Evolutionary conservation across 257 asterid species (phyloP).

Genomic region (Nicotiana tomentosiformis): DNA sequence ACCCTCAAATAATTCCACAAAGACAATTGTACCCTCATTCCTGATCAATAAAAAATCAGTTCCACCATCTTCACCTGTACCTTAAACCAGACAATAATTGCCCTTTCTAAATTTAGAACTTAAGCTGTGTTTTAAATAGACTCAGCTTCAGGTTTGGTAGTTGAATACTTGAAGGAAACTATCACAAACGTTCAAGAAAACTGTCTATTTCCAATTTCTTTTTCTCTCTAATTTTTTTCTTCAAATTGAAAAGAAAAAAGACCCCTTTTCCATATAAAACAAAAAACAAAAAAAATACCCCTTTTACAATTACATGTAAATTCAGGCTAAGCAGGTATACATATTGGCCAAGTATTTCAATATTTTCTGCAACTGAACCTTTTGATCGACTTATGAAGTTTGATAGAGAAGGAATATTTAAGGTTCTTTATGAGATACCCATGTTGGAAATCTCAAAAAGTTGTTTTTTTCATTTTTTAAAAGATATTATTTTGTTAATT

Average conservation of each 20-base stretch:
- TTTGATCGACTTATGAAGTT: not conserved
- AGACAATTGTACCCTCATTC: not conserved
- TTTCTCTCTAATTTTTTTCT: not conserved
- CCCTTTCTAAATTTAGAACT: not conserved
- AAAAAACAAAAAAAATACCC: not conserved
- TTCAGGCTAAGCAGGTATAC: not conserved
- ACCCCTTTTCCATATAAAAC: not conserved
- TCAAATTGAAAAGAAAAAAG: not conserved
- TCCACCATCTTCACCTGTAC: not conserved
- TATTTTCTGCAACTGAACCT: not conserved
- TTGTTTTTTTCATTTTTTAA: not conserved
- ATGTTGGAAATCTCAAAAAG: not conserved
- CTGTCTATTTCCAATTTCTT: not conserved
- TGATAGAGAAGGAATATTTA: not conserved
- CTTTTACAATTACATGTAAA: not conserved
- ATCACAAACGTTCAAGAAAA: not conserved
- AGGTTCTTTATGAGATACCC: not conserved
- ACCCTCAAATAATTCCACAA: not conserved
- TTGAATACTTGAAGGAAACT: constrained; percentile 2
- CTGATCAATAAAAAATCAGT: not conserved
- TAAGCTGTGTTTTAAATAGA: not conserved
- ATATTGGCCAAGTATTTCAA: not conserved
- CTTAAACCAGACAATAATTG: not conserved
- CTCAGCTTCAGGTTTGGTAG: not conserved
- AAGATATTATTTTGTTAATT: not conserved